phyloP scores from a whole-genome alignment of 2,329 filamentous ascomycete species.

The Rutstroemia sp. region DNA sequence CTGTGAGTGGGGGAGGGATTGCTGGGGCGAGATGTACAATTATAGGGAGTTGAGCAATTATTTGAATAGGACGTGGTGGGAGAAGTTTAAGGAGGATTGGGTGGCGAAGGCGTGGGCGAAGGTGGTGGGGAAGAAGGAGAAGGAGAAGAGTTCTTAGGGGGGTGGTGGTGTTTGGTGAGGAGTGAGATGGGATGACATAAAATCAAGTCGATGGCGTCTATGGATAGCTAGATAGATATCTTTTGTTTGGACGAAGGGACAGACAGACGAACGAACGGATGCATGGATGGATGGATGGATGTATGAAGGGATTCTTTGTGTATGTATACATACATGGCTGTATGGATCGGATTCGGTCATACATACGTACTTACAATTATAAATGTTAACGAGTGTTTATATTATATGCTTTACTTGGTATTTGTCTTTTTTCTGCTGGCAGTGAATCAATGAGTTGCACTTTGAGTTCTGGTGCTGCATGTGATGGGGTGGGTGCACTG shows the following conservation, averaged over 20 bases:
- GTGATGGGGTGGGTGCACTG: too few species aligned
- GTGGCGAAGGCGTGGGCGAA: conserved; percentile 51
- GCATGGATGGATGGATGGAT: not conserved
- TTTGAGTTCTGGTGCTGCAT: too few species aligned
- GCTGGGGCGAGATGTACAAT: conserved; percentile 96
- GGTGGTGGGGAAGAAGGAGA: conserved; percentile 45
- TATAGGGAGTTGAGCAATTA: conserved; percentile 88
- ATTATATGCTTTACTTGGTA: too few species aligned
- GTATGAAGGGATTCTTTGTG: too few species aligned
- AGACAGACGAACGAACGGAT: not conserved
- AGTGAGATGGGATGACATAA: not conserved
- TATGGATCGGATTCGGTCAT: too few species aligned
- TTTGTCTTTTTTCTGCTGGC: too few species aligned
- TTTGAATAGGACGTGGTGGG: conserved; percentile 78
- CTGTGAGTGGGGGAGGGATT: conserved; percentile 93
- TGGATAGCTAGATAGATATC: not conserved
- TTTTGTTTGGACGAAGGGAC: not conserved
- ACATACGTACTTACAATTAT: too few species aligned
- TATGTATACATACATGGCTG: too few species aligned
- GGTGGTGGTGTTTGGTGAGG: not conserved
- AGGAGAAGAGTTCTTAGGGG: not conserved
- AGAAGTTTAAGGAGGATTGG: conserved; percentile 62
- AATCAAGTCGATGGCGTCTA: too few species aligned
- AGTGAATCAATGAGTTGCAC: too few species aligned
- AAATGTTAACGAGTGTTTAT: too few species aligned